These are phyloP conservation scores for Dactylellina drechsleri DNA, from an alignment of 2,329 filamentous ascomycete genomes.

Conservation along the genomic window DNA sequence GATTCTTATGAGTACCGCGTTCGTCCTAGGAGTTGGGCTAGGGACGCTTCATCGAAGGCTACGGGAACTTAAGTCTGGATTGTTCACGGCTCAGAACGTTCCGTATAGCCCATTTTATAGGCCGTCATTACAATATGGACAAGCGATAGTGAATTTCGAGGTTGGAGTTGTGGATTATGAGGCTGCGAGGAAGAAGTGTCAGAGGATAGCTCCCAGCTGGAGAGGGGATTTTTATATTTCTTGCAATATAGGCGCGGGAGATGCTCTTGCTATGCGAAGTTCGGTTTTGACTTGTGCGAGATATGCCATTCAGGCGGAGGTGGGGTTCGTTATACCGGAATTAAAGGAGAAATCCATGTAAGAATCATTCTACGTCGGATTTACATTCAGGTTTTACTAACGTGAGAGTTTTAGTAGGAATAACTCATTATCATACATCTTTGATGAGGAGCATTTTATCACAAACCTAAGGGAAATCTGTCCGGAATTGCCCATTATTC, in stretches of 20 bases:
- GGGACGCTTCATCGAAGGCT: constrained; percentile 1
- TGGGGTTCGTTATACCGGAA: not conserved
- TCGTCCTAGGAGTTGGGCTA: constrained; percentile 1
- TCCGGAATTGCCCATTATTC: not conserved
- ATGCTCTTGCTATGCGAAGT: not conserved
- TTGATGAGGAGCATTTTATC: constrained; percentile 3
- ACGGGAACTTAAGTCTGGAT: not conserved
- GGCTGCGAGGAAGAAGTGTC: not conserved
- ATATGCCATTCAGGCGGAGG: constrained; percentile 7
- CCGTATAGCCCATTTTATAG: not conserved
- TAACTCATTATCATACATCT: not conserved
- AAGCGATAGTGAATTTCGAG: not conserved
- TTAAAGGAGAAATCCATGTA: not conserved
- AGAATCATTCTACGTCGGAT: not conserved
- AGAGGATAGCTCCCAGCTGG: not conserved
- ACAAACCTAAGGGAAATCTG: not conserved
- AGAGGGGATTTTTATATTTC: not conserved
- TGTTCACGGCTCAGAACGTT: not conserved
- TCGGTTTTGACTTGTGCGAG: constrained; percentile 3
- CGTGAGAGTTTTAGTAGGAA: not conserved
- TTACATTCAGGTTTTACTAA: too few species aligned
- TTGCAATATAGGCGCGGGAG: not conserved
- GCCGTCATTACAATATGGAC: not conserved
- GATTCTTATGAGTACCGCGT: not conserved
- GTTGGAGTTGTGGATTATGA: not conserved